Base-by-base conservation (phyloP, 805 yeast species). In the Helenozyma rhizophorensis region DNA sequence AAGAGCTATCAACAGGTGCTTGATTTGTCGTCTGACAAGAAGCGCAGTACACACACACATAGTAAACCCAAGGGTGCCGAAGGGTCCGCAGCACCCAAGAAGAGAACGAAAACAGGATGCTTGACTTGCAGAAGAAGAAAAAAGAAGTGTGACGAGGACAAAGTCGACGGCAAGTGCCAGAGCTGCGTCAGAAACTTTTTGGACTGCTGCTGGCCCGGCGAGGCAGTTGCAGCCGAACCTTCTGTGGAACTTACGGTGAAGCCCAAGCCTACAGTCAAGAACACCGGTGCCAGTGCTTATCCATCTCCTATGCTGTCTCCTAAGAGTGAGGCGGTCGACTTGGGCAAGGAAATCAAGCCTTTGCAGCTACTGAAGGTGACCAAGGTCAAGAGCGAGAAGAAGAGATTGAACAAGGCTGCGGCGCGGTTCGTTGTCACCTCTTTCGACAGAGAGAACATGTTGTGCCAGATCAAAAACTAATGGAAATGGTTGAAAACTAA, bases 111-210 rank as follows among this genome's bases (percentile, higher is more conserved):
- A 38, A 42, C 47, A 6, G 45, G 50, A 7, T 47, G 50, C 46
- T 61, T 76, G 40, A 76, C 78, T 28, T 79, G 86, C 52, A 65
- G 83, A 33, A 68, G 72, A 40, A 68, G 83, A 47, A 79, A 78
- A 57, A 69, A 79, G 60, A 78, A 78, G 59, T 78, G 84, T 54
- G 82, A 77, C 46, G 75, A 74, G 41, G 29, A 40, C 24, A 24
- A 47, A 21, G 60, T 54, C 8, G 59, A 58, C 36, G 72, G 72
- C 5, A 67, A 67, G 42, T 67, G 72, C 43, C 68, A 65, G 43
- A 70, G 60, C 5, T 67, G 72, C 39, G 54, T 63, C 5, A 51
- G 72, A 39, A 67, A 67, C 54, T 66, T 64, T 30, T 51, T 67
- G 33, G 68, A 62, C 35, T 67, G 72, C 37, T 54, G 63, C 38